phyloP scores from a whole-genome alignment of 1,139 yeast species.

The Ashbya aceris region DNA sequence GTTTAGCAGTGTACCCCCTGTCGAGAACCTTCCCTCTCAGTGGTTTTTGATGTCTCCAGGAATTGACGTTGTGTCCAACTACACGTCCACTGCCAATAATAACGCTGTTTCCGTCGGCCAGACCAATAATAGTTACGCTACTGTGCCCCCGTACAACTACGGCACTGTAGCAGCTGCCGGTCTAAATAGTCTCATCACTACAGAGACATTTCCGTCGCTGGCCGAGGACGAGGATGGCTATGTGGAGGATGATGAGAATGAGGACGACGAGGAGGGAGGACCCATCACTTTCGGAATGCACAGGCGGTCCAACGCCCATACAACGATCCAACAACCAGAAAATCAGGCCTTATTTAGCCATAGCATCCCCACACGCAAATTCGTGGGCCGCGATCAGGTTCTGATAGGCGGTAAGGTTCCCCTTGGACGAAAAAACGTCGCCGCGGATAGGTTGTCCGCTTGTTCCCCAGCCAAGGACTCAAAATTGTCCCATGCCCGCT shows the following conservation, averaged over 20 bases:
- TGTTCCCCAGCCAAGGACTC: not conserved
- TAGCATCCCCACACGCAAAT: not conserved
- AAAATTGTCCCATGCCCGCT: not conserved
- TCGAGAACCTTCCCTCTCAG: constrained; percentile 4
- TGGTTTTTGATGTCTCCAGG: constrained; percentile 2
- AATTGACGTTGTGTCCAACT: constrained; percentile 1
- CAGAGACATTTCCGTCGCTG: constrained; percentile 1
- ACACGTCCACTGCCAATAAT: not conserved
- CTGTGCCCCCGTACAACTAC: constrained; percentile 2
- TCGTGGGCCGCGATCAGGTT: not conserved
- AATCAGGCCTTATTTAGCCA: constrained; percentile 1
- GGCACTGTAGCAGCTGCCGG: constrained; percentile 7
- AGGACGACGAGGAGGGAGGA: constrained; percentile 35
- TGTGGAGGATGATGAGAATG: constrained; percentile 28
- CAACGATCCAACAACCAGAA: constrained; percentile 8
- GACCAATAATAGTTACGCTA: not conserved
- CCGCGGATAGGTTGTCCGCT: too few relatives aligned
- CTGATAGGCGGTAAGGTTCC: too few relatives aligned
- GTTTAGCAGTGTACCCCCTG: constrained; percentile 9
- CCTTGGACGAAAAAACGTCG: too few relatives aligned
- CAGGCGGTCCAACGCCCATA: constrained; percentile 11
- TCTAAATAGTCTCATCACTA: constrained; percentile 8
- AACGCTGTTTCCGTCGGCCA: not conserved
- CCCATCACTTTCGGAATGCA: constrained; percentile 18
- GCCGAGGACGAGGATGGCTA: constrained; percentile 24